Conservation (phyloP, 768 basidiomycete species). For the Tylopilus sp. region DNA sequence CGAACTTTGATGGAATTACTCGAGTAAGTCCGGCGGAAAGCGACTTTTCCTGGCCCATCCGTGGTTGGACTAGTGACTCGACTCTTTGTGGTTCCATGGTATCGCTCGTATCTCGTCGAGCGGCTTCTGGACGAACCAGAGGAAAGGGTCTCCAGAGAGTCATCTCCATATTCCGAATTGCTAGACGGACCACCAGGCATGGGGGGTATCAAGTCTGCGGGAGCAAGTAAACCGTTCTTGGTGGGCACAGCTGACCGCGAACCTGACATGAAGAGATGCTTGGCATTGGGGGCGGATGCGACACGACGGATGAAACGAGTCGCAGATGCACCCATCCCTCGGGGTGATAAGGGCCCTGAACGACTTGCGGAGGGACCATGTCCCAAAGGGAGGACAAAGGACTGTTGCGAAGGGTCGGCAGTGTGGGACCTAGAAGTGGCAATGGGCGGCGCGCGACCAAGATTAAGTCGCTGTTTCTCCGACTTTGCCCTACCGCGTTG, state of each 20-base stretch:
- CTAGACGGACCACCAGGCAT: constrained; percentile 46
- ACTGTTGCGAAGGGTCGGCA: constrained; percentile 38
- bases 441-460: constrained; percentile 45
- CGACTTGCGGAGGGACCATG: constrained; percentile 33
- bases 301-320: constrained; percentile 92
- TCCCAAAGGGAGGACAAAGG: constrained; percentile 32
- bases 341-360: constrained; percentile 59
- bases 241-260: constrained; percentile 58
- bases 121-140: constrained; percentile 68
- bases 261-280: constrained; percentile 73
- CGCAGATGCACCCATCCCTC: constrained; percentile 67
- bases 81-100: constrained; percentile 34
- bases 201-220: constrained; percentile 57
- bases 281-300: constrained; percentile 95
- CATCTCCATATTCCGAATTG: constrained; percentile 56
- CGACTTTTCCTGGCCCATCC: constrained; percentile 56
- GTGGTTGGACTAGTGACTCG: constrained; percentile 43
- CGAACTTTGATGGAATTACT: constrained; percentile 96
- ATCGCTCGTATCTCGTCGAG: constrained; percentile 40
- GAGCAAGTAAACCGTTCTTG: constrained; percentile 77
- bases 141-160: constrained; percentile 76
- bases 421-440: constrained; percentile 25
- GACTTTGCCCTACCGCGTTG: constrained; percentile 41
- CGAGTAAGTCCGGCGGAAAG: constrained; percentile 93
- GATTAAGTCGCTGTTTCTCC: constrained; percentile 44